Evolutionary conservation across 768 basidiomycete genomes (phyloP), one percentile per base, ranked within the genome.

Genomic region (Psilocybe cyanescens): DNA sequence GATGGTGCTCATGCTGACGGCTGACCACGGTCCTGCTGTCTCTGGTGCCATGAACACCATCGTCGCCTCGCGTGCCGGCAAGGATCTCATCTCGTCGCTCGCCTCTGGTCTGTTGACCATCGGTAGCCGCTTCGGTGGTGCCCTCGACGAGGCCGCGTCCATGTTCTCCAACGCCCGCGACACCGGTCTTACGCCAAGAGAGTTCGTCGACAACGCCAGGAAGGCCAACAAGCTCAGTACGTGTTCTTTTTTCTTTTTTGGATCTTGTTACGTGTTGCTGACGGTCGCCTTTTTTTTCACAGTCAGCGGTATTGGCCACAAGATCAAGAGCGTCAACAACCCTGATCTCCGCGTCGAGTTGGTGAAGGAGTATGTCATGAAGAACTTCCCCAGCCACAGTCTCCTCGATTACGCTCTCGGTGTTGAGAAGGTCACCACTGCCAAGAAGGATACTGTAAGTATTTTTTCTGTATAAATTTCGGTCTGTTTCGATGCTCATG

Each of bases 31-130:
- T 71, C 95, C 95, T 7, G 95, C 95, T 58, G 95, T 97, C n/a
- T 96, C 94, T 75, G 95, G 83, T 78, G 97, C 97, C 19, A 99
- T 99, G 97, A 99, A 97, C 84, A 97, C 97, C 64, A 98, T 99
- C 74, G 96, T 99, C 74, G 95, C 97, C 17, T 90, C 95, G 37
- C 97, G 97, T 79, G 97, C 97, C n/a, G 97, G 97, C 75, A 99
- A 99, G 81, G 97, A 99, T 75, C 79, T 99, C 69, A 95, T 99
- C 73, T 98, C 96, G 4, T 97, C 95, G 62, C 85, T 99, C 63
- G 91, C 92, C 8, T 95, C 95, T 58, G 97, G 97, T 83, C 86
- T 99, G 65, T 83, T 99, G 74, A 99, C 97, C 66, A 99, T 99
- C 71, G 97, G 97, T 72, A 92, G 91, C 78, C 93, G 95, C 64